Evolutionary conservation across 2,329 filamentous ascomycete species (phyloP).

Genomic region (Botryotinia calthae): DNA sequence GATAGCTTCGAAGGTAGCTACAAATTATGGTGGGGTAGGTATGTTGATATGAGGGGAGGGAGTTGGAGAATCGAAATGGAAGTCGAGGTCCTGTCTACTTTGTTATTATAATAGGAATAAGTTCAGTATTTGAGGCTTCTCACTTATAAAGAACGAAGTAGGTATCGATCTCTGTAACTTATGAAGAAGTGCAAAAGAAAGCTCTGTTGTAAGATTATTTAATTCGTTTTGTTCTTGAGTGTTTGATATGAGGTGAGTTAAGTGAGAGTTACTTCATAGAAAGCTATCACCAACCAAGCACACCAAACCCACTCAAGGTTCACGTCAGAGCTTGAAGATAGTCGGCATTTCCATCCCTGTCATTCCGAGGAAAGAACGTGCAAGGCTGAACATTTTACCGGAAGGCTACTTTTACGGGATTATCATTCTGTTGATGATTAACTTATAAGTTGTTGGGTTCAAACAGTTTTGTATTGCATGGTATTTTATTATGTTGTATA

Average conservation of each 20-base stretch:
- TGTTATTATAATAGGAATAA: not conserved
- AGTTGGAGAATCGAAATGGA: not conserved
- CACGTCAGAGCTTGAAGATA: not conserved
- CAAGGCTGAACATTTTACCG: constrained; percentile 12
- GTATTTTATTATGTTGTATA: not conserved
- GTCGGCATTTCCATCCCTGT: not conserved
- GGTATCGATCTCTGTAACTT: not conserved
- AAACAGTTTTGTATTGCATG: not conserved
- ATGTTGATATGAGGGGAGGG: constrained; percentile 4
- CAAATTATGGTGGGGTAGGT: constrained; percentile 6
- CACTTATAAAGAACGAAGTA: not conserved
- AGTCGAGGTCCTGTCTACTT: not conserved
- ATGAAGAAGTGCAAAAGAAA: not conserved
- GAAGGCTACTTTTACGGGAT: not conserved
- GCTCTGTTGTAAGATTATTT: not conserved
- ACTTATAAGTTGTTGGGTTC: too few species aligned
- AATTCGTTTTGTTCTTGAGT: not conserved
- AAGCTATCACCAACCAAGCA: not conserved
- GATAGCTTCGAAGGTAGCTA: constrained; percentile 12
- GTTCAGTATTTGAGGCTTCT: not conserved
- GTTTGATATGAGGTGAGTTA: constrained; percentile 16
- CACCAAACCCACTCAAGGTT: not conserved
- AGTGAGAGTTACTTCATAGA: not conserved
- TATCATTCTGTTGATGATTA: not conserved
- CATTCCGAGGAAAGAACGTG: constrained; percentile 1